phyloP scores from a whole-genome alignment of 1,139 yeast genomes.

The Candida albicans region DNA sequence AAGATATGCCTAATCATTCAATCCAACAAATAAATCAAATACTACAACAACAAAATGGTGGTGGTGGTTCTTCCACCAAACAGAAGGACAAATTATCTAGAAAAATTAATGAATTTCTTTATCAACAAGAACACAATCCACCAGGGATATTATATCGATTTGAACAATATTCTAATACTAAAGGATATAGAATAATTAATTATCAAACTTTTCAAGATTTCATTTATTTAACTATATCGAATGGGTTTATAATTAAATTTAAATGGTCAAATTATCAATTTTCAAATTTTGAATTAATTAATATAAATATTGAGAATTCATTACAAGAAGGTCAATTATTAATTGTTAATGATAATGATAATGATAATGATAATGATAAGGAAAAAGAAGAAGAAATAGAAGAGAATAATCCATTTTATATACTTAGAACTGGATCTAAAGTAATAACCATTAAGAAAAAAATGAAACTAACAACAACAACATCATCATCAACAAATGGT shows the following conservation, averaged over 20 bases:
- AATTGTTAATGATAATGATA: too few relatives aligned
- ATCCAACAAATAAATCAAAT: constrained; percentile 9
- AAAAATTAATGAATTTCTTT: constrained; percentile 1
- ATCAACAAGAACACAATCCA: background rate
- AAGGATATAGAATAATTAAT: background rate
- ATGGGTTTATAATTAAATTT: constrained; percentile 5
- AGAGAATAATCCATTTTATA: too few relatives aligned
- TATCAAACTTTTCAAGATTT: background rate
- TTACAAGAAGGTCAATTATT: too few relatives aligned
- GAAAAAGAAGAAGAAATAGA: too few relatives aligned
- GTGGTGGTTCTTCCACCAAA: background rate
- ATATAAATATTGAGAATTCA: background rate
- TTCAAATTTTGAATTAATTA: constrained; percentile 1
- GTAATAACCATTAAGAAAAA: too few relatives aligned
- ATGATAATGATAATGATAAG: too few relatives aligned
- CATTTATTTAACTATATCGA: constrained; percentile 1
- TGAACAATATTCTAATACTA: background rate
- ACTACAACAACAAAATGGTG: constrained; percentile 3
- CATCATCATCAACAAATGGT: too few relatives aligned
- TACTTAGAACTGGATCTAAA: too few relatives aligned
- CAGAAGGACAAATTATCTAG: too few relatives aligned
- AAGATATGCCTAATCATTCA: background rate
- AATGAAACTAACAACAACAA: too few relatives aligned
- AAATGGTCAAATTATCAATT: constrained; percentile 1
- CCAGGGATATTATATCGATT: too few relatives aligned